A percentile compares a stretch with the other conserved stretches of the same genome.
These are phyloP conservation scores for Oryza officinalis DNA, from an alignment of 176 grass and related monocot genomes.

Conservation along the genomic window DNA sequence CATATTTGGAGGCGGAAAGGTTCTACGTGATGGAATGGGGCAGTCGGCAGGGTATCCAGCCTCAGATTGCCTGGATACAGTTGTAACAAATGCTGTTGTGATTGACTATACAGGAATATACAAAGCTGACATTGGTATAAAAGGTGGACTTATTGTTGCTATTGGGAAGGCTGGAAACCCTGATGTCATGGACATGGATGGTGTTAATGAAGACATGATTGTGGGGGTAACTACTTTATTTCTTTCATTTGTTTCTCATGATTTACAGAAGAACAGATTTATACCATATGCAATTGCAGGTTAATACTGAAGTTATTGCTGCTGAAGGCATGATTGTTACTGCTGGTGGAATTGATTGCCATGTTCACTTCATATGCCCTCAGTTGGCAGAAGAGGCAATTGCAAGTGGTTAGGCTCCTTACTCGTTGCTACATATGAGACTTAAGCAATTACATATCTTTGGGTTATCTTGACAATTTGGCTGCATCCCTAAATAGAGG, in stretches of 20 bases:
- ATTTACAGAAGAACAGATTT: conserved; percentile 32
- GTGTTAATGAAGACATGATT: conserved; percentile 78
- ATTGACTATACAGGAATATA: conserved; percentile 98
- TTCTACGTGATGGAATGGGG: conserved; percentile 94
- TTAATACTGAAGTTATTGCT: conserved; percentile 94
- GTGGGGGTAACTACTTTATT: conserved; percentile 70
- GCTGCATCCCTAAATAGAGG: neutral
- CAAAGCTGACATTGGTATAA: conserved; percentile 98
- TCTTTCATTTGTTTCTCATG: conserved; percentile 4
- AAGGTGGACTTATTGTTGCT: conserved; percentile 61
- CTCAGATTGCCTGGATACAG: conserved; percentile 71
- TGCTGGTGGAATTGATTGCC: conserved; percentile 93
- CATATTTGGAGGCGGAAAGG: conserved; percentile 97
- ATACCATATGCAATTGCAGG: conserved; percentile 49
- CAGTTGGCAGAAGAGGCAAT: conserved; percentile 81
- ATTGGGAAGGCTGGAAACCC: conserved; percentile 97
- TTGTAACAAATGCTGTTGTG: conserved; percentile 91
- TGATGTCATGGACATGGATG: conserved; percentile 97
- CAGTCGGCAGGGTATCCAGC: conserved; percentile 63
- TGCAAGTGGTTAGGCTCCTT: conserved; percentile 74
- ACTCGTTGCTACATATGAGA: conserved; percentile 1
- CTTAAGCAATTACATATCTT: neutral
- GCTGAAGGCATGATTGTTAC: conserved; percentile 91
- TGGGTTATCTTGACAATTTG: conserved; percentile 9
- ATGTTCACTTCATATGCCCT: conserved; percentile 99